phyloP scores from a whole-genome alignment of 805 yeast genomes.

The Torulaspora indica region DNA sequence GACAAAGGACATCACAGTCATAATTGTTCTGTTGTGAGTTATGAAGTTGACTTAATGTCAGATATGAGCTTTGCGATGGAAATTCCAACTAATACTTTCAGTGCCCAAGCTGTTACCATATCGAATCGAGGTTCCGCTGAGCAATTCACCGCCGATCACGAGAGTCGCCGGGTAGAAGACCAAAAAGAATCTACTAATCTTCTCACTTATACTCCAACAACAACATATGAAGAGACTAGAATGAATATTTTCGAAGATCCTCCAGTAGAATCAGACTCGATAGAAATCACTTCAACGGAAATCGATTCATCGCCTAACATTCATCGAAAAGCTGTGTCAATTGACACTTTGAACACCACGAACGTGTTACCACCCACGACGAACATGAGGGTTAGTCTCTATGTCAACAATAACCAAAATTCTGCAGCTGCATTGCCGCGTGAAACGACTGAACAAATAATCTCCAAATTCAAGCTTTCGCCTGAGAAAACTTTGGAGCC shows the following conservation, averaged over 20 bases:
- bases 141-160: constrained; percentile 8
- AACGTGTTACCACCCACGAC: constrained; percentile 31
- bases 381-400: constrained; percentile 34
- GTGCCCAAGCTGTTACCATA: constrained; percentile 33
- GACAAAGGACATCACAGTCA: constrained; percentile 7
- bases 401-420: constrained; percentile 22
- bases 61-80: constrained; percentile 33
- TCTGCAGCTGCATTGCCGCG: constrained; percentile 22
- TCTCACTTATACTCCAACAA: constrained; percentile 4
- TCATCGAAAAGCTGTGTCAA: constrained; percentile 34
- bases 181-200: background rate
- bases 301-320: constrained; percentile 22
- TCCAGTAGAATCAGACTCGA: constrained; percentile 22
- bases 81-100: constrained; percentile 26
- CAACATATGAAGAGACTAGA: constrained; percentile 13
- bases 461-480: constrained; percentile 31
- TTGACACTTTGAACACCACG: constrained; percentile 32
- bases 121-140: constrained; percentile 18
- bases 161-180: background rate
- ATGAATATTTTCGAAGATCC: constrained; percentile 34
- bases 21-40: constrained; percentile 12
- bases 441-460: constrained; percentile 35
- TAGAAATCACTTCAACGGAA: constrained; percentile 22
- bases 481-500: constrained; percentile 25
- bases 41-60: constrained; percentile 20